Base-by-base conservation (phyloP, 75 land plant species). In the Cunninghamia lanceolata region DNA sequence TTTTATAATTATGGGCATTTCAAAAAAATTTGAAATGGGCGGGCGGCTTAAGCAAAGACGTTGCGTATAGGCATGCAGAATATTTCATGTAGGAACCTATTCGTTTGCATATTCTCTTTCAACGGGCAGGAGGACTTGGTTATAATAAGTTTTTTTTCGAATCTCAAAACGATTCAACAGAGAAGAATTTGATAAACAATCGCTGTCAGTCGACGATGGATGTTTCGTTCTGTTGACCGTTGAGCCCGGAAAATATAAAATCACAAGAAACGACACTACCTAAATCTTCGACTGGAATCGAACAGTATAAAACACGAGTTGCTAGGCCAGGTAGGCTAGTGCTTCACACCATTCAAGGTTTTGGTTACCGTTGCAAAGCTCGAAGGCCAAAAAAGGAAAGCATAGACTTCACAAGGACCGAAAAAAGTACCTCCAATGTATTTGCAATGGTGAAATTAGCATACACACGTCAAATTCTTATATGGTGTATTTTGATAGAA, bases 11-110 rank as follows among this genome's bases (percentile, higher is more conserved):
- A 80, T 80, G 50, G 5, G 46, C 0, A 80, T 80, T 80, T 80
- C 82, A 80, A 80, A 80, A 38, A 32, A 32, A 17, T 10, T 43
- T 80, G 82, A 80, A 80, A 80, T 80, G 82, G 82, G 82, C 82
- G 82, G 82, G 82, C 50, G 34, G 46, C 50, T 80, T 45, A 28
- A 28, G 4, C 6, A 10, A 43, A 80, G 68, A 63, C 68, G 68
- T 28, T 43, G 9, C 11, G 34, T 43, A 9, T 21, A 45, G 14
- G 50, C 21, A 43, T 45, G 47, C 25, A 28, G 30, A 80, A 28
- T 25, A 42, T 79, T 21, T 42, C 25, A 39, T 77, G 39, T 77
- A 39, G 36, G 16, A 6, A 8, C 38, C 40, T 76, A 19, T 45
- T 8, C 53, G 14, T 13, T 76, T 16, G 21, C 21, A 21, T 42